These are phyloP conservation scores for Rosa hybrid DNA, from an alignment of 331 rosid species.

Conservation along the genomic window DNA sequence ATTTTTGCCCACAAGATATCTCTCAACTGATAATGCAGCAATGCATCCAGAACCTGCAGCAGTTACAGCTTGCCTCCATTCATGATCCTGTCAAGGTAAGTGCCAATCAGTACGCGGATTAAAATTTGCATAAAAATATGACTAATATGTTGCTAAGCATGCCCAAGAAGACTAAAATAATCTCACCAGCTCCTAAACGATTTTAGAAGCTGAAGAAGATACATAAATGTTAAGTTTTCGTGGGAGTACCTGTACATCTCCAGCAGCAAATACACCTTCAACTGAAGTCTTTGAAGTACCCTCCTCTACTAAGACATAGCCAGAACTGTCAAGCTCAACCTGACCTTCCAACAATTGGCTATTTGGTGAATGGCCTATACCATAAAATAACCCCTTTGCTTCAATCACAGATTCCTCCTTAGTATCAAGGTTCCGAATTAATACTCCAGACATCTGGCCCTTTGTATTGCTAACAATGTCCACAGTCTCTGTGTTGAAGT, in stretches of 20 bases:
- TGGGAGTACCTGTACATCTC: conserved; percentile 91
- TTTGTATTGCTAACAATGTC: conserved; percentile 82
- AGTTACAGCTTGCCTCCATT: conserved; percentile 98
- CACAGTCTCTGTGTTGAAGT: conserved; percentile 85
- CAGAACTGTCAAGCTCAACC: conserved; percentile 76
- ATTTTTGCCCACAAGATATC: conserved; percentile 78
- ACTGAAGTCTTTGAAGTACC: conserved; percentile 85
- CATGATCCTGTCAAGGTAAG: conserved; percentile 61
- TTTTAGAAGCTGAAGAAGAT: not conserved
- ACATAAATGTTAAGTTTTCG: not conserved
- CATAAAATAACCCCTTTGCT: conserved; percentile 90
- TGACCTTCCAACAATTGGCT: conserved; percentile 82
- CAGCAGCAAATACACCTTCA: conserved; percentile 97
- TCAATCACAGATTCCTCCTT: conserved; percentile 76
- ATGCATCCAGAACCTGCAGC: conserved; percentile 98
- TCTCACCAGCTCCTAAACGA: not conserved
- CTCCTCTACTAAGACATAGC: conserved; percentile 76
- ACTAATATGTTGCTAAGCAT: conserved; percentile 4
- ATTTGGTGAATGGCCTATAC: conserved; percentile 91
- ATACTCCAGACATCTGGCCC: conserved; percentile 89
- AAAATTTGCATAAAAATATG: not conserved
- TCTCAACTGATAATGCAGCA: conserved; percentile 93
- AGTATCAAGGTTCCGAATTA: conserved; percentile 61
- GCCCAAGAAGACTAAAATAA: not conserved
- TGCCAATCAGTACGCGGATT: not conserved